Conservation (phyloP, 805 yeast species). For the Torulaspora gathmanii region DNA sequence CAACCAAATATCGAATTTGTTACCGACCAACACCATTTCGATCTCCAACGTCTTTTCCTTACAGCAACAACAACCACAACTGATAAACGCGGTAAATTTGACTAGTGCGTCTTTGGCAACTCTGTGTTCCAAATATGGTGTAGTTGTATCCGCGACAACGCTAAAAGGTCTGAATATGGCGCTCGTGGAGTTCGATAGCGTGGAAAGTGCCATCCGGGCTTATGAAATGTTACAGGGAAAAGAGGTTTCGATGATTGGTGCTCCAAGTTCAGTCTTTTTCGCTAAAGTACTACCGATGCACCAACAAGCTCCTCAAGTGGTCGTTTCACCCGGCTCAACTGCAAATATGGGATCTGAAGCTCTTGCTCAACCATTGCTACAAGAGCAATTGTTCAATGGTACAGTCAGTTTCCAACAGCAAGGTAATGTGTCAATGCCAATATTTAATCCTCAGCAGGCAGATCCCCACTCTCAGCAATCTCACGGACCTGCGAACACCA, state of each 20-base stretch:
- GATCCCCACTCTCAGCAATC: slow-evolving; percentile 16
- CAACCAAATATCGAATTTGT: slow-evolving; percentile 59
- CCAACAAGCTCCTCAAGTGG: slow-evolving; percentile 24
- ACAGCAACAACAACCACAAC: slow-evolving; percentile 48
- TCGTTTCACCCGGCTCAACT: slow-evolving; percentile 13
- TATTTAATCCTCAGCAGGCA: slow-evolving; percentile 28
- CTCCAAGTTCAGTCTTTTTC: slow-evolving; percentile 72
- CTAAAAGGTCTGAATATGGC: slow-evolving; percentile 49
- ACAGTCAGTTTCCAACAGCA: slow-evolving; percentile 33
- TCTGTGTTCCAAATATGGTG: slow-evolving; percentile 59
- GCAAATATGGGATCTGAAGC: slow-evolving; percentile 6
- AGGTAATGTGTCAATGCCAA: slow-evolving; percentile 33
- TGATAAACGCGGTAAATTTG: slow-evolving; percentile 43
- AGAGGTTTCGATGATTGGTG: slow-evolving; percentile 71
- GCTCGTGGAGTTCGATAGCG: slow-evolving; percentile 64
- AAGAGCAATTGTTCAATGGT: slow-evolving; percentile 34
- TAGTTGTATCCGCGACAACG: slow-evolving; percentile 55
- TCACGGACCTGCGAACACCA: slow-evolving; percentile 12
- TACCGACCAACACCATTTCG: slow-evolving; percentile 73
- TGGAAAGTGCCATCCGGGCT: slow-evolving; percentile 76
- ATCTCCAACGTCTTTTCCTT: slow-evolving; percentile 59
- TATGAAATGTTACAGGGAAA: slow-evolving; percentile 73
- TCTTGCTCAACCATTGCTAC: slow-evolving; percentile 29
- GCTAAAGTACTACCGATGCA: slow-evolving; percentile 58
- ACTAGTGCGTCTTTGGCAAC: slow-evolving; percentile 50